Evolutionary conservation across 768 basidiomycete genomes (phyloP), one percentile per base, ranked within the genome.

Genomic region (Lepiota venenata): DNA sequence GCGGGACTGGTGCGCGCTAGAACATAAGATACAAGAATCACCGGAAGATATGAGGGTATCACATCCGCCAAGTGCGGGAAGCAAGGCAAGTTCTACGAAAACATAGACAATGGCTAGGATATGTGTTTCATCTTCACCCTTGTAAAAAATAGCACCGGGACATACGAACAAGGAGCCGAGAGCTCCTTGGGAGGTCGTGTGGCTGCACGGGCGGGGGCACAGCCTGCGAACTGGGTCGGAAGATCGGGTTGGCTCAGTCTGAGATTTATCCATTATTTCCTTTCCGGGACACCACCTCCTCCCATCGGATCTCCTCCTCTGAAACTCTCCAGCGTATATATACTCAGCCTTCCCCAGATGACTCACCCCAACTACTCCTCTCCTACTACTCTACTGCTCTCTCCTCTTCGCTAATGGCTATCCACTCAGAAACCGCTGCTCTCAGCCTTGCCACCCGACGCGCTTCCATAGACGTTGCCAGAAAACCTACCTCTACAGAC

Each of bases 311-410:
- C 52, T 54, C 44, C 27, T 39, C 22, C 52, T 47, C 38, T 40
- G 38, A 55, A 42, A 54, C 38, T 54, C 52, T 41, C 35, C 38
- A 27, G 46, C 52, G 40, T 53, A 57, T 57, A 57, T 43, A 57
- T 38, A 49, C 53, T 42, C 21, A 29, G 25, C 16, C 15, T 21
- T 9, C n/a, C 8, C 18, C 14, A 42, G 37, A 42, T 55, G 47
- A 48, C 46, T 48, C 44, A 40, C 22, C 36, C 37, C 22, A 35
- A 47, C 11, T 18, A 32, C 49, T 18, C 43, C 39, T 41, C 50
- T 46, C 35, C 32, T 29, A 36, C 49, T 46, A 45, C 46, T 47
- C 43, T 50, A 47, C 46, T 49, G 25, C 40, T 38, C 42, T 54
- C 18, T 15, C 16, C 2, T 29, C 11, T n/a, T 29, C 41, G 50